Base-by-base conservation (phyloP, 352 stramenopile species). In the Globisporangium heterothallicum region DNA sequence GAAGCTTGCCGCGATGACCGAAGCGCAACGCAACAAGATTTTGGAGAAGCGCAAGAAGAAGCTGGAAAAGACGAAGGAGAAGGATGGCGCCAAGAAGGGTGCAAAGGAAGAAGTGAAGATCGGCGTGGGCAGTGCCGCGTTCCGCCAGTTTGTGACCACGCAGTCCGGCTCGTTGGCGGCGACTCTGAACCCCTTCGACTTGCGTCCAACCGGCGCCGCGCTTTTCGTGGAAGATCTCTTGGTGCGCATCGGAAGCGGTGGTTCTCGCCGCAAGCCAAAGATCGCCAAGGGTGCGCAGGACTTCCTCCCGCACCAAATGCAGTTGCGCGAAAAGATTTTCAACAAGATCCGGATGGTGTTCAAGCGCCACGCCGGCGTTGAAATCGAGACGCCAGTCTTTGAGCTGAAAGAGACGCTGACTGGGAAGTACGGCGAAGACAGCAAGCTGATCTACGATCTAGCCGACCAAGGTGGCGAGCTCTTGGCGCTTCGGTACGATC, bases 401-500 rank as follows among this genome's bases (percentile, higher is more conserved):
- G 97, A 99, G 75, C 78, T 98, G 27, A 99, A 99, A 64, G 95
- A 98, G 63, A 99, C 97, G 35, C 77, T 99, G 13, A 99, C 94
- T 13, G 97, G 97, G 49, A 99, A 99, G 72, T 99, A 99, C 70
- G 97, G 97, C 41, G 97, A 99, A 68, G 96, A 99, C 70, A 96
- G 77, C 60, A 99, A 99, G 72, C 88, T 99, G 21, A 99, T 99
- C 64, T 99, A 99, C 72, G 96, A 99, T 61, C 77, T 99, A 43
- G 95, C 96, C 13, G 97, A 99, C 73, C 97, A 99, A 62, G 97
- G 95, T 58, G 96, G 96, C 36, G 94, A 98, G 68, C 58, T 98
- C 18, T 66, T 99, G 48, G 89, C 88, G 25, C 76, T 97, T 22
- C 82, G 95, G 21, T 99, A 99, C 66, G 97, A 99, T 61, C 72